phyloP scores from a whole-genome alignment of 2,329 filamentous ascomycete species.

The Coleophoma crateriformis region DNA sequence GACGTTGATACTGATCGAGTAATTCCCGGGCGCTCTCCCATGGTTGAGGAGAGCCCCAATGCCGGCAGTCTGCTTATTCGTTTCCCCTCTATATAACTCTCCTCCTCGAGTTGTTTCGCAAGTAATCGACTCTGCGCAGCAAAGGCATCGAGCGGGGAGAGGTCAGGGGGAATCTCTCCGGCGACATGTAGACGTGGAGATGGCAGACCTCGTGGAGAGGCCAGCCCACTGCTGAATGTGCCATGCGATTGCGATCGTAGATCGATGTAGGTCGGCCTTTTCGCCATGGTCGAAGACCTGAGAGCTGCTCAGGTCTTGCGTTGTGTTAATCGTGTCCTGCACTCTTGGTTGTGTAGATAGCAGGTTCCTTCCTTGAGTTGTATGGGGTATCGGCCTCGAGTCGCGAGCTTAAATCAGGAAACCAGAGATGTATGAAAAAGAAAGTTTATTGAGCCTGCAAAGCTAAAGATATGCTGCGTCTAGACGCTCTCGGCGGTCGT shows the following conservation, averaged over 20 bases:
- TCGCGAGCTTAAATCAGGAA: background rate
- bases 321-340: background rate
- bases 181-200: constrained; percentile 75
- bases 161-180: constrained; percentile 77
- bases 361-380: too few species aligned
- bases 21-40: constrained; percentile 73
- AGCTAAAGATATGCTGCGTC: background rate
- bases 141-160: constrained; percentile 94
- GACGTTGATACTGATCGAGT: constrained; percentile 71
- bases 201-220: constrained; percentile 17
- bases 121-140: constrained; percentile 85
- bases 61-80: constrained; percentile 83
- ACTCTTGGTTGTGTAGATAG: background rate
- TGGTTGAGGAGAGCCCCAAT: constrained; percentile 73
- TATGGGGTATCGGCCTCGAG: too few species aligned
- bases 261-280: constrained; percentile 24
- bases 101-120: constrained; percentile 73
- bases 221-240: constrained; percentile 12
- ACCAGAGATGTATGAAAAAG: too few species aligned
- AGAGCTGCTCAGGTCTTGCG: background rate
- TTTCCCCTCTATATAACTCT: constrained; percentile 66
- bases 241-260: constrained; percentile 23
- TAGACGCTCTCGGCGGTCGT: background rate
- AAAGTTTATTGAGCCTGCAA: background rate
- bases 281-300: constrained; percentile 15